Evolutionary conservation across 495 filamentous ascomycete species (phyloP).

Genomic region (Pyrenula massariospora): DNA sequence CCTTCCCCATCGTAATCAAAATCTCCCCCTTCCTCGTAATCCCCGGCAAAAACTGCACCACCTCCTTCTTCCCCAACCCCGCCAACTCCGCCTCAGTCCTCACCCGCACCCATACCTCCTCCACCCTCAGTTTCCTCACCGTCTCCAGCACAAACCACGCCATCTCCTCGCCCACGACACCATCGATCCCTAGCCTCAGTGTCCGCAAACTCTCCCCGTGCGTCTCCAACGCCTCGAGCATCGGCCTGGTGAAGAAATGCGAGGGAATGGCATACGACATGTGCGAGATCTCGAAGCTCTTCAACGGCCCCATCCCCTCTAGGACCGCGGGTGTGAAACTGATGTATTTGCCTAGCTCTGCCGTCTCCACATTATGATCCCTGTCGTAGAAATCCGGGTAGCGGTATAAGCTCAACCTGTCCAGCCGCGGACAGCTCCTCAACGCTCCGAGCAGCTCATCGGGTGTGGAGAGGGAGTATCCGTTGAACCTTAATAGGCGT

Average conservation of each 20-base stretch:
- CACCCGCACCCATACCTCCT: background rate
- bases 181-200: background rate
- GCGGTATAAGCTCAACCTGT: background rate
- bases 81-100: background rate
- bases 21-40: background rate
- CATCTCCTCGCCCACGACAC: background rate
- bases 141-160: background rate
- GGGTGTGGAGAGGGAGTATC: background rate
- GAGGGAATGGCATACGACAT: background rate
- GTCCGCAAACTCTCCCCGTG: background rate
- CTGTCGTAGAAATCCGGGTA: background rate
- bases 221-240: background rate
- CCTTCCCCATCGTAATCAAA: background rate
- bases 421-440: background rate
- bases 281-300: background rate
- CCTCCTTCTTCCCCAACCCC: background rate
- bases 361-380: background rate
- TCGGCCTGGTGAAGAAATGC: background rate
- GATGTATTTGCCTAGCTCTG: background rate
- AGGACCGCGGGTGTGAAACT: background rate
- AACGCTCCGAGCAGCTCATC: background rate
- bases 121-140: background rate
- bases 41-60: background rate
- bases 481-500: background rate
- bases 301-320: background rate